Evolutionary conservation across 2,329 filamentous ascomycete genomes (phyloP).

Genomic region (Fusarium pininemorale): DNA sequence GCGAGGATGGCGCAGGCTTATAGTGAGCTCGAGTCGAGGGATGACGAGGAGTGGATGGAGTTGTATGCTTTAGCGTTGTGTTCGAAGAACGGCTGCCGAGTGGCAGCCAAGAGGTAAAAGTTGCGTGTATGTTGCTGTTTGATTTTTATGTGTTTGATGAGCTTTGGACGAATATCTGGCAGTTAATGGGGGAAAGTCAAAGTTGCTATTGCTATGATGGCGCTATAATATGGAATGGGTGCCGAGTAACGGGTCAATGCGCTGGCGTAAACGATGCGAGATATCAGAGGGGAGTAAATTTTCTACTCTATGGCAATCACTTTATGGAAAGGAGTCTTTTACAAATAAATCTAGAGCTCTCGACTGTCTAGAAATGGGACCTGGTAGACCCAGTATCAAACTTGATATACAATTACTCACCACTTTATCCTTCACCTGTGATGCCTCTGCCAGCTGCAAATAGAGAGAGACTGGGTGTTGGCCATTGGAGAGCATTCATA

Average conservation of each 20-base stretch:
- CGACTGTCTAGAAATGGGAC: neutral
- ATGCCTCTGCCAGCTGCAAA: neutral
- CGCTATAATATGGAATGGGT: neutral
- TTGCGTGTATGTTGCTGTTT: neutral
- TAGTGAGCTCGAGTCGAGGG: slow-evolving; percentile 39
- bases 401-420: neutral
- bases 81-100: slow-evolving; percentile 45
- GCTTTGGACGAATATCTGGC: neutral
- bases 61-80: slow-evolving; percentile 48
- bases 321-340: neutral
- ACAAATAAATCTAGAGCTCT: neutral
- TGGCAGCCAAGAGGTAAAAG: slow-evolving; percentile 26
- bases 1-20: slow-evolving; percentile 49
- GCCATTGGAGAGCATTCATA: neutral
- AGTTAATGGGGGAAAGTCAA: neutral
- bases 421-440: too few species aligned
- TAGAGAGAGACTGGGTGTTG: too few species aligned
- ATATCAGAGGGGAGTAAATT: neutral
- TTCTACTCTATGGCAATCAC: neutral
- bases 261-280: neutral
- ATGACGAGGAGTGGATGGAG: slow-evolving; percentile 47
- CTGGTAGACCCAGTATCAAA: too few species aligned
- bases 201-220: neutral
- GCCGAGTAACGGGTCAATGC: neutral
- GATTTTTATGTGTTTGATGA: neutral